phyloP scores from a whole-genome alignment of 495 filamentous ascomycete genomes.

The Aspergillus sclerotiicarbonarius region DNA sequence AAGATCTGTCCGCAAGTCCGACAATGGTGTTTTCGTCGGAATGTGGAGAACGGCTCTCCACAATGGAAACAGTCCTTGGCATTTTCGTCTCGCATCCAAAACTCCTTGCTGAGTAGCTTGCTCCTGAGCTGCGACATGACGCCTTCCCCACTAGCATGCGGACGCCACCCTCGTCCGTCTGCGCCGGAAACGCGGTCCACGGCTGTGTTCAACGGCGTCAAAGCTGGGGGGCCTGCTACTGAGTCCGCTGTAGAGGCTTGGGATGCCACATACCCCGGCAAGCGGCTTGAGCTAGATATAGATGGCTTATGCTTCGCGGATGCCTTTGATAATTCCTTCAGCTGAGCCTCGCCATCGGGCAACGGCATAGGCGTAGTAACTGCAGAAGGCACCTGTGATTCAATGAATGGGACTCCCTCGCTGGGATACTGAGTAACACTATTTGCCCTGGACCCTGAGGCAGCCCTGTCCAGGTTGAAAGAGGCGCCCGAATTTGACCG shows the following conservation, averaged over 20 bases:
- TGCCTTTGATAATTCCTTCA: slow-evolving; percentile 26
- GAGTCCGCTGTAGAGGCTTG: slow-evolving; percentile 37
- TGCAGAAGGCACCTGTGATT: slow-evolving; percentile 41
- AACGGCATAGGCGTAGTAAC: slow-evolving; percentile 40
- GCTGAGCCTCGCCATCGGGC: slow-evolving; percentile 27
- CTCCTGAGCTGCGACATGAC: slow-evolving; percentile 61
- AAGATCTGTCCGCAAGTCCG: slow-evolving; percentile 93
- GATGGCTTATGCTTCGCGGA: slow-evolving; percentile 17
- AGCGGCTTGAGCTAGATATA: slow-evolving; percentile 25
- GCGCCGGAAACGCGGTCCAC: slow-evolving; percentile 20
- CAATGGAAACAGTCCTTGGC: slow-evolving; percentile 97
- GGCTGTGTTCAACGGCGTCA: slow-evolving; percentile 34
- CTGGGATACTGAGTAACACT: slow-evolving; percentile 20
- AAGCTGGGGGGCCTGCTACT: slow-evolving; percentile 25
- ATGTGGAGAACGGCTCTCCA: slow-evolving; percentile 84
- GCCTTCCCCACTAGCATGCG: slow-evolving; percentile 25
- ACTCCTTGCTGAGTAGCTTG: slow-evolving; percentile 85
- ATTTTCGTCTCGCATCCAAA: slow-evolving; percentile 99
- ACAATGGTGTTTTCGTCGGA: slow-evolving; percentile 95
- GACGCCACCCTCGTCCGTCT: slow-evolving; percentile 23
- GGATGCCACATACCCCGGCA: slow-evolving; percentile 36
- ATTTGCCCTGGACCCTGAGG: slow-evolving; percentile 32
- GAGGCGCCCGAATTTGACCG: slow-evolving; percentile 39
- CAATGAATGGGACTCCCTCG: slow-evolving; percentile 38
- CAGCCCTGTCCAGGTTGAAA: slow-evolving; percentile 33